Percentiles rank a stretch among this genome's conserved stretches.
Conservation (phyloP, 805 yeast genomes). For the Wickerhamomyces sydowiorum region DNA sequence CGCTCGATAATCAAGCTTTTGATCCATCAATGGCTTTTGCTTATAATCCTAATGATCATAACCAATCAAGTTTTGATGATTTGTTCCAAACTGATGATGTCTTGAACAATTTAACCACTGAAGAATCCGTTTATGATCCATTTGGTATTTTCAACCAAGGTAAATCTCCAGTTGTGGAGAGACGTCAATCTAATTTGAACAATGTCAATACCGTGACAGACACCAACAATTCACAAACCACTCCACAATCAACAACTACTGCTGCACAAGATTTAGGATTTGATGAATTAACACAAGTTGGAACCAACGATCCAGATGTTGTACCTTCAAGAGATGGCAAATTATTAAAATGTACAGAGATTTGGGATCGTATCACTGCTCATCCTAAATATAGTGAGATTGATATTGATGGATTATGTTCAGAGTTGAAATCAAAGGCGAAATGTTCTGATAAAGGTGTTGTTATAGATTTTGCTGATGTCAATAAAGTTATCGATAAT, state of each 20-base stretch:
- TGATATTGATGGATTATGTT: constrained; percentile 91
- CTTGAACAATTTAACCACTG: constrained; percentile 40
- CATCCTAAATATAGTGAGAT: constrained; percentile 92
- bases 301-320: constrained; percentile 30
- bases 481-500: constrained; percentile 43
- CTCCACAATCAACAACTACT: constrained; percentile 1
- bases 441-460: constrained; percentile 93
- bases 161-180: constrained; percentile 8
- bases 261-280: background rate
- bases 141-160: constrained; percentile 25
- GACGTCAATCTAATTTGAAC: background rate
- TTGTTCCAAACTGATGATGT: constrained; percentile 26
- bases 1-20: constrained; percentile 32
- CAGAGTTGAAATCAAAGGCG: constrained; percentile 85
- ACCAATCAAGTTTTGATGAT: constrained; percentile 14
- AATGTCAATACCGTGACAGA: too few species aligned
- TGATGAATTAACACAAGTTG: background rate
- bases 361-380: constrained; percentile 93
- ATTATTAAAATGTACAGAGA: constrained; percentile 75
- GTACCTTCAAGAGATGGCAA: constrained; percentile 67
- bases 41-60: constrained; percentile 5
- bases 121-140: constrained; percentile 55
- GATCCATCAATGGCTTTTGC: constrained; percentile 51
- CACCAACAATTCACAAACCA: background rate
- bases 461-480: constrained; percentile 76